Conservation (phyloP, 768 basidiomycete genomes). For the Xerocomus brunneocitrinus region DNA sequence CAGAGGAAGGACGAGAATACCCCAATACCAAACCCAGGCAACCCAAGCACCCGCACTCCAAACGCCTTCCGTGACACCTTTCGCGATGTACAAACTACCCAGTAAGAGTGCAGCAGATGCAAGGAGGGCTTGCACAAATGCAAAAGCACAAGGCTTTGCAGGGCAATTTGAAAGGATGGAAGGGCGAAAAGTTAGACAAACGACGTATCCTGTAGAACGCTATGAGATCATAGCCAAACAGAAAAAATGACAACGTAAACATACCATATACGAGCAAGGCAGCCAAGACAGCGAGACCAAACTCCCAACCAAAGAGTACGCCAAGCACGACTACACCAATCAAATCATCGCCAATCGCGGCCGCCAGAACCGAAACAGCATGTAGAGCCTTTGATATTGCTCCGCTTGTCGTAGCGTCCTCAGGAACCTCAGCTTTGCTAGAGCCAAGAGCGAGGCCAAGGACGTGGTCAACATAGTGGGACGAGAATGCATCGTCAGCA, state of each 20-base stretch:
- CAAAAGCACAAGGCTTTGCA: neutral
- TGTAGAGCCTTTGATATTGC: constrained; percentile 17
- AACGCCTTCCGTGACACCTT: constrained; percentile 24
- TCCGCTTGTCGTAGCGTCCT: constrained; percentile 34
- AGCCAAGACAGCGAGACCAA: constrained; percentile 61
- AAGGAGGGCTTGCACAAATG: constrained; percentile 70
- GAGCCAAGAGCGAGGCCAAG: constrained; percentile 83
- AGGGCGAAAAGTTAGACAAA: constrained; percentile 8
- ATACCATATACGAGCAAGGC: constrained; percentile 73
- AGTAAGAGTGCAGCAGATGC: constrained; percentile 77
- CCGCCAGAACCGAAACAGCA: constrained; percentile 57
- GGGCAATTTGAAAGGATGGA: constrained; percentile 8
- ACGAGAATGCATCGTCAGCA: constrained; percentile 59
- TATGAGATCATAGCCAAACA: neutral
- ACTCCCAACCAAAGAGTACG: constrained; percentile 58
- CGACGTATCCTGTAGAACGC: constrained; percentile 14
- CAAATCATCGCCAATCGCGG: constrained; percentile 76
- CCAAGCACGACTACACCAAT: constrained; percentile 68
- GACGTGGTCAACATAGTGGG: constrained; percentile 78
- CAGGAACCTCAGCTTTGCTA: constrained; percentile 75
- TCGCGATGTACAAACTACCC: constrained; percentile 40
- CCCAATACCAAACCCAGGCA: constrained; percentile 30
- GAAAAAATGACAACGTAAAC: constrained; percentile 12
- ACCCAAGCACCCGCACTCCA: constrained; percentile 29
- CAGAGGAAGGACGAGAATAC: constrained; percentile 33